Evolutionary conservation across 371 early-diverging fungal genomes (phyloP).

Genomic region (Capillidium heterosporum): DNA sequence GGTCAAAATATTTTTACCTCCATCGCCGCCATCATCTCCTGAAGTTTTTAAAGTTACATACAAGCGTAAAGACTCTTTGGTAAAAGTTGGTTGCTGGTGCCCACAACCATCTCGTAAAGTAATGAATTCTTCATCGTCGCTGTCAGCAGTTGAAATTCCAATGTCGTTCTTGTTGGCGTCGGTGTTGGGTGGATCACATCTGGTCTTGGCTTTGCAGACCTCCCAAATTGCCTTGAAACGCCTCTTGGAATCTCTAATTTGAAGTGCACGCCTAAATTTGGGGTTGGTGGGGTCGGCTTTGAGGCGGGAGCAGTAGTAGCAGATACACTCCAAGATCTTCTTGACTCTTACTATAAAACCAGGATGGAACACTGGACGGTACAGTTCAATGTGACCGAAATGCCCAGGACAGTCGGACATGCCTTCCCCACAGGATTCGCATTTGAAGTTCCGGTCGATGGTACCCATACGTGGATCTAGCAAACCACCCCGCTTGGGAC

Average conservation of each 20-base stretch:
- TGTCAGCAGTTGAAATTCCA: conserved; percentile 6
- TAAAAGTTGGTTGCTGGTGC: conserved; percentile 74
- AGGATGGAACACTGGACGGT: conserved; percentile 95
- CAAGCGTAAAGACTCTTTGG: conserved; percentile 80
- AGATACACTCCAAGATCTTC: conserved; percentile 97
- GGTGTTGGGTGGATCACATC: too few relatives aligned
- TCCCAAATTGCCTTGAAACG: conserved; percentile 86
- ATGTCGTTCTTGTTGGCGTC: conserved; percentile 8
- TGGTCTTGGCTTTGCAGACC: conserved; percentile 65
- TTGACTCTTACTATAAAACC: conserved; percentile 78
- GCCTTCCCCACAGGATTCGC: conserved; percentile 92
- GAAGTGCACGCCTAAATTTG: conserved; percentile 48
- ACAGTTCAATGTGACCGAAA: conserved; percentile 98
- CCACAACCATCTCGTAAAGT: conserved; percentile 79
- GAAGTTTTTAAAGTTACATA: conserved; percentile 45
- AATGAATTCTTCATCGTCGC: conserved; percentile 13
- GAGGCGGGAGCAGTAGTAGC: conserved; percentile 95
- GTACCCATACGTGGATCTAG: conserved; percentile 98
- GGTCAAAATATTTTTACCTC: conserved; percentile 55
- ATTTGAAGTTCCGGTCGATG: conserved; percentile 95
- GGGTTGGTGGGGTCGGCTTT: conserved; percentile 65
- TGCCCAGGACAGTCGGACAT: conserved; percentile 98
- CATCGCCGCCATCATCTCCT: conserved; percentile 23
- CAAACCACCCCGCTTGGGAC: conserved; percentile 71
- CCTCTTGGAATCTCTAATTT: conserved; percentile 51